A percentile compares a stretch with the other conserved stretches of the same genome.
Evolutionary conservation across 2,329 filamentous ascomycete species (phyloP).

Genomic region (Tolypocladium album): DNA sequence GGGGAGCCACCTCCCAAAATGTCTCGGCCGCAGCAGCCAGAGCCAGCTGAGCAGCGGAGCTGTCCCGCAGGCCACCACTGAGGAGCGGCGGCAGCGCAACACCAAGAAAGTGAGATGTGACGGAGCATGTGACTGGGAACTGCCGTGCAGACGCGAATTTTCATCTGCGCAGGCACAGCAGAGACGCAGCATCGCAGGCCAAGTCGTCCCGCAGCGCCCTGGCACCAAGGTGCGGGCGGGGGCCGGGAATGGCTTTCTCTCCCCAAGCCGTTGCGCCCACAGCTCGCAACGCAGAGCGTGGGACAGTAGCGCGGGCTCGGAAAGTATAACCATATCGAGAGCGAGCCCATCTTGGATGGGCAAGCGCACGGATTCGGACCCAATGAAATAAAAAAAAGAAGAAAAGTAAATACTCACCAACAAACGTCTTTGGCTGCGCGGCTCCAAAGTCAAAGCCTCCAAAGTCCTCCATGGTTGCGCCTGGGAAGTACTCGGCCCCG

Average conservation of each 20-base stretch:
- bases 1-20: slow-evolving; percentile 1
- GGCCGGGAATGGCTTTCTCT: not conserved
- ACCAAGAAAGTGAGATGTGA: not conserved
- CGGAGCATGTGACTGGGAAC: not conserved
- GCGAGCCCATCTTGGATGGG: not conserved
- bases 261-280: not conserved
- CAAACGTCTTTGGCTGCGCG: slow-evolving; percentile 37
- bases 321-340: not conserved
- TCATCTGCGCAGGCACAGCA: not conserved
- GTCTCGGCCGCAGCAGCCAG: slow-evolving; percentile 4
- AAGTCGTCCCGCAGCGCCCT: not conserved
- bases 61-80: not conserved
- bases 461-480: slow-evolving; percentile 38
- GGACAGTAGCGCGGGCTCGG: not conserved
- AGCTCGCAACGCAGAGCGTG: not conserved
- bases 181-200: not conserved
- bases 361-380: not conserved
- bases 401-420: slow-evolving; percentile 38
- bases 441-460: slow-evolving; percentile 31
- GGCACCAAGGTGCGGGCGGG: too few species aligned
- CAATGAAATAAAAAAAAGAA: slow-evolving; percentile 5
- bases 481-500: slow-evolving; percentile 43
- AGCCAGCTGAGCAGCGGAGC: slow-evolving; percentile 6
- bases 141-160: not conserved
- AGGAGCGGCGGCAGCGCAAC: not conserved